These are phyloP conservation scores for Fusarium veterinarium DNA, from an alignment of 2,329 filamentous ascomycete species.

Conservation along the genomic window DNA sequence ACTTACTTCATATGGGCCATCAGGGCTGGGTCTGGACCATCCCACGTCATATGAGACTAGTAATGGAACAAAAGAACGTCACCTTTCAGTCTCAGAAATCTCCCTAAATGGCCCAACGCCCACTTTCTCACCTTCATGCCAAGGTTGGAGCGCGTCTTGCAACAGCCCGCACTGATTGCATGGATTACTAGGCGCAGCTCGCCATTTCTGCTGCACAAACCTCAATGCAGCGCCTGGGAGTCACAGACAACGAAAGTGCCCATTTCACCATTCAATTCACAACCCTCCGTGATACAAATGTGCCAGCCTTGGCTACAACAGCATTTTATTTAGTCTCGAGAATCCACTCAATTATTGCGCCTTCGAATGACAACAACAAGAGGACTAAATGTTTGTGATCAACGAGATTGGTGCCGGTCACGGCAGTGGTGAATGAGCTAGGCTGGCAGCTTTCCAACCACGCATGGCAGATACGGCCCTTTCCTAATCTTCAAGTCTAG, in stretches of 20 bases:
- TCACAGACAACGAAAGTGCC: not conserved
- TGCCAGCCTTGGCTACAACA: not conserved
- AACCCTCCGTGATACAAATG: not conserved
- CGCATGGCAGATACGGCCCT: no score
- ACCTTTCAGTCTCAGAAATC: not conserved
- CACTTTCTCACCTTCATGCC: not conserved
- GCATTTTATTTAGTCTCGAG: no score
- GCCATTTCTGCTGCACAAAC: not conserved
- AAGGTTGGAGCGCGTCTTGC: not conserved
- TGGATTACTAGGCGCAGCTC: not conserved
- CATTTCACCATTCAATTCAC: no score
- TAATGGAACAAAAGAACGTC: not conserved
- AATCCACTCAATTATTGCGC: rapidly evolving
- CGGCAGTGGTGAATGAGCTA: not conserved
- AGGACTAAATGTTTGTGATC: not conserved
- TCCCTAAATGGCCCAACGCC: not conserved
- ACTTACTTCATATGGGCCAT: not conserved
- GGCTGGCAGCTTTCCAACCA: not conserved
- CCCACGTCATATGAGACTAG: not conserved
- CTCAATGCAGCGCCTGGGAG: not conserved
- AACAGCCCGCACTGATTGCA: not conserved
- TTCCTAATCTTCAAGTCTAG: not conserved
- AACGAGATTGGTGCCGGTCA: not conserved
- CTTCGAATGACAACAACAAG: not conserved
- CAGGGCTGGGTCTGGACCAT: not conserved